Base-by-base conservation (phyloP, 805 yeast genomes). In the Cyberlindnera misumaiensis region DNA sequence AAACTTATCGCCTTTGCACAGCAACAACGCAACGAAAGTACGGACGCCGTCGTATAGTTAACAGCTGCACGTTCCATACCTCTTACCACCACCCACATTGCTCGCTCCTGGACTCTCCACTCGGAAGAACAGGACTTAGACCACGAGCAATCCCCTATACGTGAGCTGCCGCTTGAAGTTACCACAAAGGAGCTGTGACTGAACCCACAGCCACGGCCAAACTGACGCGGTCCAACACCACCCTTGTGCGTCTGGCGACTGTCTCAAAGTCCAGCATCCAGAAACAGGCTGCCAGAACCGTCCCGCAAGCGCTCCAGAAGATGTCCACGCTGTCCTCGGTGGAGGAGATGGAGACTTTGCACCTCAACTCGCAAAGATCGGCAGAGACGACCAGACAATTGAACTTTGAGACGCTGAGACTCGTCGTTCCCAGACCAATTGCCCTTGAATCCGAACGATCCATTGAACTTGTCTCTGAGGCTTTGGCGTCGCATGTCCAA, bases 141-240 rank as follows among this genome's bases (percentile, higher is more conserved):
- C 24, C 5, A 20, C 24, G 24, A 20, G 24, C 24, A 8, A 20
- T 20, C 24, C 24, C 24, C 24, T 20, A 20, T 5, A 68, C 73
- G 73, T 63, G 73, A 68, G 73, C 73, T 68, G 73, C 73, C 73
- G 73, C 70, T 58, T 68, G 71, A 52, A 37, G 55, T 44, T 43
- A 41, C 16, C 14, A 5, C 24, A 20, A 20, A 20, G 24, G 24
- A 20, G 24, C 24, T 20, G 24, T 20, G 24, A 20, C 24, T 20
- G 24, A 20, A 20, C 24, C 24, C 11, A 38, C 41, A 13, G 18
- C 11, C 16, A 25, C 15, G 29, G 41, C 24, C 32, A 32, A 27
- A 18, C n/a, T 34, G 29, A 20, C 44, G 34, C 45, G 28, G 32
- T 27, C 37, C 3, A 46, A 44, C 37, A 31, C 45, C 28, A 25